Evolutionary conservation across 1,284 basidiomycete species (phyloP).

Genomic region (Rhodotorula sp.): DNA sequence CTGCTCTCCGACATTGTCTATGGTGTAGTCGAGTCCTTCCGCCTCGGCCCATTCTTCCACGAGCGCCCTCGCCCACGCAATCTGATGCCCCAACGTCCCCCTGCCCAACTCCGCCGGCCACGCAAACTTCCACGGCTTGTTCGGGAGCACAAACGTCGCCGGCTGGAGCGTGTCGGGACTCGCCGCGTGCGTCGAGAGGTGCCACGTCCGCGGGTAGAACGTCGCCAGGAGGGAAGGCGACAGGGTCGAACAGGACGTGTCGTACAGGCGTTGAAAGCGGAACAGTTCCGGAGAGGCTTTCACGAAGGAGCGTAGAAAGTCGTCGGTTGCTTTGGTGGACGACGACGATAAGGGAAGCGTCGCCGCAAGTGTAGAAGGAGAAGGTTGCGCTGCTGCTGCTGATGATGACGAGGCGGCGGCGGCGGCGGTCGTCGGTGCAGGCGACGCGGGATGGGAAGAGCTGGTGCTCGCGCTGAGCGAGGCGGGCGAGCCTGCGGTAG

Average conservation of each 20-base stretch:
- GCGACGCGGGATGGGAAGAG: constrained; percentile 4
- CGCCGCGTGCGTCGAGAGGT: not conserved
- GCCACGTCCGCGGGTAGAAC: constrained; percentile 15
- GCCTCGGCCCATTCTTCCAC: constrained; percentile 24
- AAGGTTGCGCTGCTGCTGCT: not conserved
- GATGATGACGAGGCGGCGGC: not conserved
- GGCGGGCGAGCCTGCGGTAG: not conserved
- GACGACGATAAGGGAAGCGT: not conserved
- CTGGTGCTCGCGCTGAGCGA: constrained; percentile 6
- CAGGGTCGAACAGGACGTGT: constrained; percentile 15
- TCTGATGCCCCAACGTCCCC: constrained; percentile 22
- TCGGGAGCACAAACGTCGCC: constrained; percentile 16
- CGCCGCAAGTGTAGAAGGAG: not conserved
- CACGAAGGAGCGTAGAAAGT: constrained; percentile 27
- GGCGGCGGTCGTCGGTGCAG: not conserved
- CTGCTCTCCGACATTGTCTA: constrained; percentile 8
- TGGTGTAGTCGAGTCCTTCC: constrained; percentile 24
- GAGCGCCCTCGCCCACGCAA: constrained; percentile 19
- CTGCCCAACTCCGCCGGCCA: constrained; percentile 26
- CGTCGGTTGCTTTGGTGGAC: constrained; percentile 10
- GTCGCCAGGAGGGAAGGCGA: constrained; percentile 2
- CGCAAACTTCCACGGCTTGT: constrained; percentile 16
- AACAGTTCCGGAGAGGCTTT: constrained; percentile 33
- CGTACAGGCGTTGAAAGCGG: constrained; percentile 29
- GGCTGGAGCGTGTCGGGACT: not conserved